A percentile compares a stretch with the other conserved stretches of the same genome.
phyloP scores from a whole-genome alignment of 1,284 basidiomycete species.

The Rhodotorula sp. region DNA sequence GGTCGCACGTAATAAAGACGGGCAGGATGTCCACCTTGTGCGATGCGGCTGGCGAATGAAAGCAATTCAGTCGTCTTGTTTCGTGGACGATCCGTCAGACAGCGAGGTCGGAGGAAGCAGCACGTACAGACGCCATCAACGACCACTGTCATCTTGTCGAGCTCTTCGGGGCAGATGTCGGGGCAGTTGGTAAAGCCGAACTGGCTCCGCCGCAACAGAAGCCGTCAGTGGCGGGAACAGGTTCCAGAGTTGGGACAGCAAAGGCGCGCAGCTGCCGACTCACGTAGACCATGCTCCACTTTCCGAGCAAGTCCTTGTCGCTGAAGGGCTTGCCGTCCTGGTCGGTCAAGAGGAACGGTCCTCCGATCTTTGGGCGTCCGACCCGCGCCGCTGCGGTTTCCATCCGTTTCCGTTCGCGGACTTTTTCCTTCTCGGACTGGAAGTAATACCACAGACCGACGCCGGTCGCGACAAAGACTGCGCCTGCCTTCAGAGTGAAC shows the following conservation, averaged over 20 bases:
- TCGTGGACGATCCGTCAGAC: not conserved
- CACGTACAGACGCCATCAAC: conserved; percentile 68
- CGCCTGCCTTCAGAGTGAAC: conserved; percentile 80
- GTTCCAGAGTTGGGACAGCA: not conserved
- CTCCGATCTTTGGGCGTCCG: conserved; percentile 76
- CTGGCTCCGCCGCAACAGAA: conserved; percentile 15
- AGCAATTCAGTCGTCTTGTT: conserved; percentile 46
- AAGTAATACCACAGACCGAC: conserved; percentile 85
- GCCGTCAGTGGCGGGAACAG: not conserved
- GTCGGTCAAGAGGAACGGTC: conserved; percentile 75
- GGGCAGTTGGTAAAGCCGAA: conserved; percentile 98
- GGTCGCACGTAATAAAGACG: conserved; percentile 94
- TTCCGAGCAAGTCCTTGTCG: conserved; percentile 76
- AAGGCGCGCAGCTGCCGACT: conserved; percentile 15
- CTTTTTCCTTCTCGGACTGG: conserved; percentile 73
- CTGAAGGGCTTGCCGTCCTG: conserved; percentile 71
- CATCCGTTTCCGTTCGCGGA: conserved; percentile 63
- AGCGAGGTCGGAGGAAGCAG: no score
- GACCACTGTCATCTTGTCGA: conserved; percentile 91
- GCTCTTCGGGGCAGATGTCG: conserved; percentile 96
- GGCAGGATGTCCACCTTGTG: conserved; percentile 67
- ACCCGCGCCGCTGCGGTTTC: conserved; percentile 51
- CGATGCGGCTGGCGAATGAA: conserved; percentile 54
- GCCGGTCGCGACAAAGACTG: conserved; percentile 77
- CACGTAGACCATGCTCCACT: conserved; percentile 77